Base-by-base conservation (phyloP, 192 early-diverging fungal species). In the Linnemannia elongata region DNA sequence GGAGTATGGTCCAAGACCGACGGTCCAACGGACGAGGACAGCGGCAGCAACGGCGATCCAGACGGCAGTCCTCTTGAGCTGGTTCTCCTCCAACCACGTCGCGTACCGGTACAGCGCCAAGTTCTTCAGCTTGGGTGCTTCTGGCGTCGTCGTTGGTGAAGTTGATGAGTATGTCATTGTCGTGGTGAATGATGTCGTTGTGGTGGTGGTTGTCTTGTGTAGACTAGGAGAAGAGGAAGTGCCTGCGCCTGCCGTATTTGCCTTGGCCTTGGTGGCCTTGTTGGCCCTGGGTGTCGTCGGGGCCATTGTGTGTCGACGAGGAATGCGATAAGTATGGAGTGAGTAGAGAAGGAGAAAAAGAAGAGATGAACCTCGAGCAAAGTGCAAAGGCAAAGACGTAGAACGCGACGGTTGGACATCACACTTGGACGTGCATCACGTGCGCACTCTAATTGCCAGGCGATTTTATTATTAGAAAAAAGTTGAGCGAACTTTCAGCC, bases 1-100 rank as follows among this genome's bases (percentile, higher is more conserved):
- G 74, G 97, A 97, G 77, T 97, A 96, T 10, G 92, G 93, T 54
- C 91, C 89, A 45, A 97, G 89, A 20, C 90, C 91, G 2, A 96
- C 90, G 2, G 89, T 84, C 92, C 92, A 96, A 71, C 94, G 93
- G 10, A 97, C 85, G 7, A 94, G 86, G 1, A 94, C 60, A 4
- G 89, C 80, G 86, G 93, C 89, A 45, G 92, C 73, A 82, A 91
- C 33, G 77, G 84, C 77, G 47, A 92, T 78, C 52, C 88, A 82
- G 33, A 88, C 78, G 1, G 85, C 89, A 27, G 82, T 77, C 66
- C 79, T 82, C 27, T 85, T 82, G 22, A 88, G 72, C 69, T 90
- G 87, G 47, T 88, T 88, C 66, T 89, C 89, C 6, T 89, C 88
- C 17, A 91, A 49, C 85, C 85, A 87, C 4, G 44, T 78, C 24